Conservation (phyloP, 768 basidiomycete species). For the Vishniacozyma victoriae region DNA sequence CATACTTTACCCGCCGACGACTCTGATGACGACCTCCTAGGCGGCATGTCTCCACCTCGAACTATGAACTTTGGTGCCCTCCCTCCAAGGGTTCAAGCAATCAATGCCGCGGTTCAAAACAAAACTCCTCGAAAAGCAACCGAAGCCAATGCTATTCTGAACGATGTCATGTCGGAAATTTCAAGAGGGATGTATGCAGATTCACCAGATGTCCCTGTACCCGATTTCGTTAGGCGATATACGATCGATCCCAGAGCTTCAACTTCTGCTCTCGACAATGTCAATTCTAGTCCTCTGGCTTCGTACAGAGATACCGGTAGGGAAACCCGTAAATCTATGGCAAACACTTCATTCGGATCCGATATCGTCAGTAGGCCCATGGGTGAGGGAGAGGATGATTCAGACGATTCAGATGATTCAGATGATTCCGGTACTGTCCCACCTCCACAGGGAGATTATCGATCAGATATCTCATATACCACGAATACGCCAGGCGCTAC, state of each 20-base stretch:
- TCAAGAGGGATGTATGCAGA: conserved; percentile 16
- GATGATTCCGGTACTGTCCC: too few species aligned
- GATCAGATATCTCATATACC: too few species aligned
- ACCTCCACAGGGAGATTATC: too few species aligned
- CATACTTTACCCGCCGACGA: conserved; percentile 21
- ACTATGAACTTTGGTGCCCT: conserved; percentile 55
- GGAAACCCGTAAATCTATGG: too few species aligned
- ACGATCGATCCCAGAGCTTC: conserved; percentile 7
- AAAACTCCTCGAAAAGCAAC: conserved; percentile 13
- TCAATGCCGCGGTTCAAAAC: conserved; percentile 18
- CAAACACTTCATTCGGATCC: too few species aligned
- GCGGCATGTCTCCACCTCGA: conserved; percentile 55
- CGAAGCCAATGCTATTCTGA: conserved; percentile 55
- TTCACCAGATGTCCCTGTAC: conserved; percentile 32
- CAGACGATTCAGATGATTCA: too few species aligned
- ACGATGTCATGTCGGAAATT: conserved; percentile 53
- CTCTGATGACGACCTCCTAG: conserved; percentile 31
- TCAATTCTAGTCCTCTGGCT: too few species aligned
- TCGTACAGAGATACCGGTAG: too few species aligned
- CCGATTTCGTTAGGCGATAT: conserved; percentile 36
- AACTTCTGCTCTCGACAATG: too few species aligned
- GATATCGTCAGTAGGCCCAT: too few species aligned
- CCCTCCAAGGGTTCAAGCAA: conserved; percentile 38
- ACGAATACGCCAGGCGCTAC: too few species aligned
- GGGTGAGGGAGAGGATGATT: too few species aligned